phyloP scores from a whole-genome alignment of 495 filamentous ascomycete species.

The Lineolata rhizophorae region DNA sequence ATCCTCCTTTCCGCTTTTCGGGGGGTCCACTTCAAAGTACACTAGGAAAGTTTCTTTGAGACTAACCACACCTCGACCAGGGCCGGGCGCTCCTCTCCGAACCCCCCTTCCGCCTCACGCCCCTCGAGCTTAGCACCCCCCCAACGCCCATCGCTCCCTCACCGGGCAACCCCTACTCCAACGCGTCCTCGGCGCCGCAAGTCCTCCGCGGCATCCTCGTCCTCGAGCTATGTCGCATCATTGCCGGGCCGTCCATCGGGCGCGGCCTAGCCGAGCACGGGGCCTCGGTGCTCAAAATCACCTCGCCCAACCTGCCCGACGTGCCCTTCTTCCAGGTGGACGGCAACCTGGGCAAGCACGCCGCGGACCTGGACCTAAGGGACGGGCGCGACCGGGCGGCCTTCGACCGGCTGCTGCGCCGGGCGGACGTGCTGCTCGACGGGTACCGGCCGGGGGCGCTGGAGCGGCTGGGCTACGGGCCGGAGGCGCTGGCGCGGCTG shows the following conservation, averaged over 20 bases:
- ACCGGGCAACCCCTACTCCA: no score
- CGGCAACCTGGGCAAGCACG: constrained; percentile 49
- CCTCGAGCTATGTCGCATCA: constrained; percentile 17
- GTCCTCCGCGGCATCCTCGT: constrained; percentile 8
- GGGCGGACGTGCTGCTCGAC: constrained; percentile 28
- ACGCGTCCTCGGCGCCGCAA: constrained; percentile 9
- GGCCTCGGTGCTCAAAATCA: constrained; percentile 40
- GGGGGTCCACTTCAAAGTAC: no score
- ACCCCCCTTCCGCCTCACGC: no score
- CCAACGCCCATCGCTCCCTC: no score
- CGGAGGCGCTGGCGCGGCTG: constrained; percentile 6
- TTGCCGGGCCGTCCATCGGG: constrained; percentile 19
- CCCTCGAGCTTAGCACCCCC: no score
- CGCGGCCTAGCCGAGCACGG: constrained; percentile 10
- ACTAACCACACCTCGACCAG: no score
- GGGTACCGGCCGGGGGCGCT: constrained; percentile 9
- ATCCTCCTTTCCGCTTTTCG: no score
- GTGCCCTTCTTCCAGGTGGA: constrained; percentile 68
- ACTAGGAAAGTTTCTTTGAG: no score
- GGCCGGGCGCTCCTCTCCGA: no score
- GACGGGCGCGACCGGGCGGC: constrained; percentile 24
- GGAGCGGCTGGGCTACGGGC: constrained; percentile 9
- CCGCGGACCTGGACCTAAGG: constrained; percentile 36
- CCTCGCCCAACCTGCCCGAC: constrained; percentile 41
- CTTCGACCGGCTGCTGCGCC: constrained; percentile 37